Conservation (phyloP, 2,329 filamentous ascomycete genomes). For the Corynespora cassiicola region DNA sequence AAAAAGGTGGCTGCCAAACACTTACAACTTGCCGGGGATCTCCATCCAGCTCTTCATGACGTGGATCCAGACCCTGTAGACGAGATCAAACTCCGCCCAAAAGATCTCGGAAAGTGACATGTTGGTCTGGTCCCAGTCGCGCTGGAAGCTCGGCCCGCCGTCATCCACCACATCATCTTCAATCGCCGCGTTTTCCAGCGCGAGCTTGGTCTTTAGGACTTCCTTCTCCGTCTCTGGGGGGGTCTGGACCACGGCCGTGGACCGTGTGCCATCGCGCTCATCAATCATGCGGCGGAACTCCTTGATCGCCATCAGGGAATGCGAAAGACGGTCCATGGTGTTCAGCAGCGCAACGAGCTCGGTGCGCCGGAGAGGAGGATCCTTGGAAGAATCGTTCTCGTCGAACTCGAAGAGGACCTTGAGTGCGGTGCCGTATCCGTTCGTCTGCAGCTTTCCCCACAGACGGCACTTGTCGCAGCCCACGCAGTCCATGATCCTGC, state of each 20-base stretch:
- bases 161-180: constrained; percentile 41
- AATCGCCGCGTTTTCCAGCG: constrained; percentile 25
- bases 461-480: constrained; percentile 98
- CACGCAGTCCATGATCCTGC: constrained; percentile 96
- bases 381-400: constrained; percentile 65
- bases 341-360: constrained; percentile 96
- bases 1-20: no score
- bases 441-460: constrained; percentile 96
- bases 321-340: constrained; percentile 85
- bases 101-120: constrained; percentile 64
- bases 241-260: constrained; percentile 22
- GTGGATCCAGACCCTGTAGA: constrained; percentile 69
- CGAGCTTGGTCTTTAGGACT: constrained; percentile 38
- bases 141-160: constrained; percentile 50
- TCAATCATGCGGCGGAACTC: constrained; percentile 69
- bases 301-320: constrained; percentile 76
- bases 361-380: constrained; percentile 80
- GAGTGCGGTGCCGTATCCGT: constrained; percentile 90
- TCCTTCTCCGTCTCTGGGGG: constrained; percentile 30
- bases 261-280: constrained; percentile 39
- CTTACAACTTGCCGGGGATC: constrained; percentile 75
- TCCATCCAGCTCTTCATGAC: constrained; percentile 74
- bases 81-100: constrained; percentile 66
- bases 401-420: constrained; percentile 97
- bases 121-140: constrained; percentile 46